phyloP scores from a whole-genome alignment of 2,329 filamentous ascomycete genomes.

The Penicillium griseofulvum region DNA sequence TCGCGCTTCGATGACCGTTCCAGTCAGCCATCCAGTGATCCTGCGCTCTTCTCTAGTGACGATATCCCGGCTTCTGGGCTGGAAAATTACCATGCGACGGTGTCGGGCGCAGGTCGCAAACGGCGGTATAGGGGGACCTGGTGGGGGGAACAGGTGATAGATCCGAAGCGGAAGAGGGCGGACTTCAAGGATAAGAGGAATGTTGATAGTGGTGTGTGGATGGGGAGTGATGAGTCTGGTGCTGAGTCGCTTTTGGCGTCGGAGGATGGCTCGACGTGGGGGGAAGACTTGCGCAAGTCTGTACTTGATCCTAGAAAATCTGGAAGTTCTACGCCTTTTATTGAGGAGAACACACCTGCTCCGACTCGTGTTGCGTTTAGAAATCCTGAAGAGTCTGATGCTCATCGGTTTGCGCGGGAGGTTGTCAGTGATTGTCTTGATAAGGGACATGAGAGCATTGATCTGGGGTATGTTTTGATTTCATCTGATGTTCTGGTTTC shows the following conservation, averaged over 20 bases:
- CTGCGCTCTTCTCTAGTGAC: slow-evolving; percentile 49
- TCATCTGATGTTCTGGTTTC: background rate
- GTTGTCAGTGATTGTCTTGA: slow-evolving; percentile 45
- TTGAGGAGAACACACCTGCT: background rate
- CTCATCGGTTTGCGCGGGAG: slow-evolving; percentile 37
- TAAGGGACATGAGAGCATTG: slow-evolving; percentile 44
- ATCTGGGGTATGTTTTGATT: slow-evolving; percentile 41
- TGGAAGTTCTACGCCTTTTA: slow-evolving; percentile 1
- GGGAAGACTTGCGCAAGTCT: slow-evolving; percentile 39
- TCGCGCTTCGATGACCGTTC: slow-evolving; percentile 37
- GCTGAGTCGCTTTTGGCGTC: slow-evolving; percentile 34
- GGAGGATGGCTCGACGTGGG: slow-evolving; percentile 36
- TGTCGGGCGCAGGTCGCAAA: slow-evolving; percentile 30
- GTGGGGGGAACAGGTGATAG: slow-evolving; percentile 43
- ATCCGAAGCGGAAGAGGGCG: slow-evolving; percentile 39
- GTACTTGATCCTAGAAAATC: slow-evolving; percentile 15
- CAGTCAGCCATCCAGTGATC: slow-evolving; percentile 44
- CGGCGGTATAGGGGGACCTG: slow-evolving; percentile 46
- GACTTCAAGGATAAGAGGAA: slow-evolving; percentile 46
- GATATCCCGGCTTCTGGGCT: slow-evolving; percentile 46
- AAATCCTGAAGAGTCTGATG: slow-evolving; percentile 31
- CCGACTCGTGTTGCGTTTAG: slow-evolving; percentile 15
- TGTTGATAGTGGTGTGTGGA: slow-evolving; percentile 49
- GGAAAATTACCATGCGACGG: slow-evolving; percentile 42
- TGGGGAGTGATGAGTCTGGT: slow-evolving; percentile 46